A percentile compares a stretch with the other conserved stretches of the same genome.
Conservation (phyloP, 768 basidiomycete genomes). For the Serpula lacrymans region DNA sequence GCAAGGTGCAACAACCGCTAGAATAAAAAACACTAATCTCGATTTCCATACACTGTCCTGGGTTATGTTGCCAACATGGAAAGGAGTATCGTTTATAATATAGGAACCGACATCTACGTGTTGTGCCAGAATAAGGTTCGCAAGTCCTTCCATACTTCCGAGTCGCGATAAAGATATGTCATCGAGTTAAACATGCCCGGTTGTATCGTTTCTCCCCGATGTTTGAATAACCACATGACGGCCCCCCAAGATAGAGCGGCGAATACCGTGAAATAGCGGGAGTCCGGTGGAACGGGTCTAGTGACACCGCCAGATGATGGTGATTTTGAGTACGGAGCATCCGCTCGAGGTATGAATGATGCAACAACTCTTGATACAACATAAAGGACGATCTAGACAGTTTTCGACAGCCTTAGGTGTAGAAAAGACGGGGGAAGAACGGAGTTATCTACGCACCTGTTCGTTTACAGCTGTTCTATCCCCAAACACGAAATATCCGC, state of each 20-base stretch:
- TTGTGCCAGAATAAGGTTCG: constrained; percentile 92
- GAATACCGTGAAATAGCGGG: constrained; percentile 80
- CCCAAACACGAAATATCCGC: constrained; percentile 88
- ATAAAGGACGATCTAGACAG: constrained; percentile 90
- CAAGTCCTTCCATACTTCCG: constrained; percentile 79
- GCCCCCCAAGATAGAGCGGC: constrained; percentile 91
- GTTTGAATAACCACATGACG: constrained; percentile 94
- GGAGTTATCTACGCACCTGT: constrained; percentile 53
- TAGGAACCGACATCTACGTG: too few species aligned
- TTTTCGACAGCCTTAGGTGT: too few species aligned
- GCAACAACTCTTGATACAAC: constrained; percentile 91
- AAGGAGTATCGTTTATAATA: too few species aligned
- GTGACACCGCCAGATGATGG: constrained; percentile 40
- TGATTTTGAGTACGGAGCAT: constrained; percentile 47
- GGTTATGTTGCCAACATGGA: too few species aligned
- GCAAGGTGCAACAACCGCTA: too few species aligned
- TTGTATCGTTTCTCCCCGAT: constrained; percentile 87
- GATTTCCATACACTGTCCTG: too few species aligned
- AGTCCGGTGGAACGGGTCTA: constrained; percentile 79
- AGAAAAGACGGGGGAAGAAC: constrained; percentile 6
- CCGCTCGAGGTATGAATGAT: constrained; percentile 83
- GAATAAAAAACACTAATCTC: too few species aligned
- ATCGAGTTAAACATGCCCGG: constrained; percentile 97
- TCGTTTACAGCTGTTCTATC: constrained; percentile 87
- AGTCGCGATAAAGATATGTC: constrained; percentile 93